These are phyloP conservation scores for Elsinoe australis DNA, from an alignment of 2,329 filamentous ascomycete species.

Conservation along the genomic window DNA sequence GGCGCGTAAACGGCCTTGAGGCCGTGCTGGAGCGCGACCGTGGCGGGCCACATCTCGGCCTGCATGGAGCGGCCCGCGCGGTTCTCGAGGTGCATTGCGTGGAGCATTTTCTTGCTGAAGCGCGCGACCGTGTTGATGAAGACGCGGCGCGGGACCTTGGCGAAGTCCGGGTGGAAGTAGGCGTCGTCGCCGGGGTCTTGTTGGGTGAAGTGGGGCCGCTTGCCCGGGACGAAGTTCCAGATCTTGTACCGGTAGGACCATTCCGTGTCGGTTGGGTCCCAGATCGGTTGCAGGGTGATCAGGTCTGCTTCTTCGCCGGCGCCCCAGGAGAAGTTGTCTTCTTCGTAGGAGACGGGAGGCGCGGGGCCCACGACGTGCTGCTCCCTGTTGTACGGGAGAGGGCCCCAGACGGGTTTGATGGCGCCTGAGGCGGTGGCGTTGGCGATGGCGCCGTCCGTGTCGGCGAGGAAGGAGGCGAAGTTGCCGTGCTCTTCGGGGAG, in stretches of 20 bases:
- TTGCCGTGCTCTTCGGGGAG: slow-evolving; percentile 46
- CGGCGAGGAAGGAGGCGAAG: slow-evolving; percentile 40
- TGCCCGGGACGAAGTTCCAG: slow-evolving; percentile 42
- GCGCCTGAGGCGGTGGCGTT: slow-evolving; percentile 33
- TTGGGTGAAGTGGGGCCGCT: slow-evolving; percentile 77
- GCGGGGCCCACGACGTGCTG: slow-evolving; percentile 72
- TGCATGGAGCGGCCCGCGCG: slow-evolving; percentile 84
- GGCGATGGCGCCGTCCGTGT: slow-evolving; percentile 37
- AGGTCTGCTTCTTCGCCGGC: slow-evolving; percentile 85
- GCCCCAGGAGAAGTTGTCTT: slow-evolving; percentile 79
- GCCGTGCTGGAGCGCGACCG: slow-evolving; percentile 80
- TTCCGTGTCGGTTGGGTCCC: slow-evolving; percentile 77
- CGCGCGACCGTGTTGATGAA: slow-evolving; percentile 84
- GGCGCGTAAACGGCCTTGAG: slow-evolving; percentile 88
- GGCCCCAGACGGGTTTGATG: slow-evolving; percentile 71
- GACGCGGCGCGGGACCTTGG: slow-evolving; percentile 58
- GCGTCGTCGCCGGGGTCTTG: slow-evolving; percentile 59
- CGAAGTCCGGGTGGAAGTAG: slow-evolving; percentile 45
- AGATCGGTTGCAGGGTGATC: slow-evolving; percentile 86
- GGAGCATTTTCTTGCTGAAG: slow-evolving; percentile 69
- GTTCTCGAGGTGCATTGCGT: slow-evolving; percentile 87
- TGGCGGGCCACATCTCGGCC: slow-evolving; percentile 93
- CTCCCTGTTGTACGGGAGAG: slow-evolving; percentile 59
- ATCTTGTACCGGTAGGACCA: slow-evolving; percentile 55
- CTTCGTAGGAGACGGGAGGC: slow-evolving; percentile 65